Evolutionary conservation across 257 asterid species (phyloP).

Genomic region (Lycium barbarum): DNA sequence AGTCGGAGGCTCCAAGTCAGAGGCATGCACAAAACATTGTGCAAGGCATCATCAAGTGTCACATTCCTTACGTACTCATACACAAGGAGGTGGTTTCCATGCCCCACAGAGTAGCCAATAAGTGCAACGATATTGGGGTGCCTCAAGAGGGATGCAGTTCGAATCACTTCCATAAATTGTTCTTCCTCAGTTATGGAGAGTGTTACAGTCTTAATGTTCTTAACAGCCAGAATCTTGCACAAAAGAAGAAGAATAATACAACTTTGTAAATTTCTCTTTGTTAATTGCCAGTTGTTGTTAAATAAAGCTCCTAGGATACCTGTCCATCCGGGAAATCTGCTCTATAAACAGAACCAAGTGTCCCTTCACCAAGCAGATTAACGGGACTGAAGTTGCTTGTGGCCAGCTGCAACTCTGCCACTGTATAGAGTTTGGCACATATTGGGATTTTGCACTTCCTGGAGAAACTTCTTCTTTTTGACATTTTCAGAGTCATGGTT

Average conservation of each 20-base stretch:
- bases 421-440: constrained; percentile 60
- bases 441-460: constrained; percentile 49
- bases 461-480: constrained; percentile 62
- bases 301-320: constrained; percentile 43
- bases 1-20: constrained; percentile 74
- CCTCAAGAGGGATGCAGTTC: constrained; percentile 68
- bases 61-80: constrained; percentile 71
- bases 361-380: constrained; percentile 82
- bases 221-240: constrained; percentile 75
- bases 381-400: constrained; percentile 76
- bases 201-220: constrained; percentile 66
- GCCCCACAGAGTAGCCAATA: constrained; percentile 79
- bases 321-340: constrained; percentile 86
- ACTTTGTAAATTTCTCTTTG: neutral
- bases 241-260: constrained; percentile 29
- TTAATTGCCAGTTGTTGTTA: neutral
- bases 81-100: constrained; percentile 75
- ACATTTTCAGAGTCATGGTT: constrained; percentile 53
- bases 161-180: constrained; percentile 73
- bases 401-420: constrained; percentile 83
- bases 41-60: constrained; percentile 79
- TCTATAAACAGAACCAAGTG: constrained; percentile 85
- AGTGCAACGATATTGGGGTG: constrained; percentile 87
- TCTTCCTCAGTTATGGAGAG: constrained; percentile 80
- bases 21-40: constrained; percentile 53